phyloP scores from a whole-genome alignment of 108 stramenopile species.

The Cyclotella choctawhatcheeana region DNA sequence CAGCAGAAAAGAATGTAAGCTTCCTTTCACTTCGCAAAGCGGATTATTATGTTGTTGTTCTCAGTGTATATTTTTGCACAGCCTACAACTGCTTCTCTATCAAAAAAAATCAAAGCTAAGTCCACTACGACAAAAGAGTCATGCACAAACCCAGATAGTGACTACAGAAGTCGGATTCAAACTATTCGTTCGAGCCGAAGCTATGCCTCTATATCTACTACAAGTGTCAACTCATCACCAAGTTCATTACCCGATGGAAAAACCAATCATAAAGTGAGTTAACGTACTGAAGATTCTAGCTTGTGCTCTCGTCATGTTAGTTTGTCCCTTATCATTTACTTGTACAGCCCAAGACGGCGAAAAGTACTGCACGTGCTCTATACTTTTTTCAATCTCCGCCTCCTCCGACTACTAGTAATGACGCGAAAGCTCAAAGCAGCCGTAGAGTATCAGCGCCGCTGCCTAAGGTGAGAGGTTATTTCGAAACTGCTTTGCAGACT shows the following conservation, averaged over 20 bases:
- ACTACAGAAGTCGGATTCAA: conserved; percentile 4
- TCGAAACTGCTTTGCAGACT: not conserved
- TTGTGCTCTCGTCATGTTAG: too few species aligned
- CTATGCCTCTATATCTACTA: not conserved
- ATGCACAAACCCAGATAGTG: not conserved
- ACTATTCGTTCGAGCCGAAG: not conserved
- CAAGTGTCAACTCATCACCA: not conserved
- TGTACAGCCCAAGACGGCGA: not conserved
- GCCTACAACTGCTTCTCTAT: too few species aligned
- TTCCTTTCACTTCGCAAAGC: too few species aligned
- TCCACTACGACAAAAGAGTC: not conserved
- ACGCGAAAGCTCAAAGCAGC: not conserved
- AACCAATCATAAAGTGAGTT: not conserved
- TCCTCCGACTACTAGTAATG: not conserved
- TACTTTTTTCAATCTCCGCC: conserved; percentile 9
- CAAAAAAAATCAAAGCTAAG: not conserved
- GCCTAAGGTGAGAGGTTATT: not conserved
- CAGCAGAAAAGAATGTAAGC: too few species aligned
- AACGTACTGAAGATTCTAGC: too few species aligned
- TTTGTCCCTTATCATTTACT: not conserved
- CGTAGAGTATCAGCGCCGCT: not conserved
- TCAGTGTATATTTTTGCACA: too few species aligned
- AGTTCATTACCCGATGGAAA: not conserved
- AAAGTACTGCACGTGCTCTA: not conserved
- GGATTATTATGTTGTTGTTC: too few species aligned